Base-by-base conservation (phyloP, 225 moss, liverwort and hornwort genomes). In the Polytrichum commune region DNA sequence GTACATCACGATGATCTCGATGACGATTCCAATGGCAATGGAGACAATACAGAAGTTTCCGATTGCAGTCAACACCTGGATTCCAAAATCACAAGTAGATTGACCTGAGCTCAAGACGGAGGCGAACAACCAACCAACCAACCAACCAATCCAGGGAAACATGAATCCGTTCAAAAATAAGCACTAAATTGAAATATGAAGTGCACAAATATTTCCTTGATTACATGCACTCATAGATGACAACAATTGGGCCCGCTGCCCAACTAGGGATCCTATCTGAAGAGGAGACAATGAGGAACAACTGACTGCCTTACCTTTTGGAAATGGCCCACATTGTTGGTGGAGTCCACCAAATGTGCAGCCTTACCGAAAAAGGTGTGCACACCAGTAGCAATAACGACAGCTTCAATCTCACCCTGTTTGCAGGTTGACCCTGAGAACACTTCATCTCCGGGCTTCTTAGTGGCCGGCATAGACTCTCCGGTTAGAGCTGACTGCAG, bases 361-460 rank as follows among this genome's bases (percentile, higher is more conserved):
- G 92, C 92, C 79, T 92, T 92, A 60, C 92, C 92, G 38, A 92
- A 92, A 75, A 92, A 92, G 9, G 85, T 90, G 82, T 92, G 85
- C 64, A 88, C 85, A 28, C 90, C 92, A 22, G 92, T 92, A 53
- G 90, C 92, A 75, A 90, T 88, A 4, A 92, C 92, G 22, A 90
- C 75, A 32, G 92, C 87, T 69, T 92, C 87, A 46, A 92, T 82
- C 73, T 92, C 92, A 57, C 89, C 92, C 76, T 92, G 92, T 60
- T 88, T 89, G 64, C 89, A 89, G 65, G 83, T 89, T 30, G 89
- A 89, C 53, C 89, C 89, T 19, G 86, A 89, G 55, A 79, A 89
- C 18, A 89, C 83, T 62, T 60, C 81, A 69, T 89, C 89, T 69
- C 89, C 89, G 18, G 89, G 69, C 16, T 89, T 89, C 79, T 89